phyloP scores from a whole-genome alignment of 2,329 filamentous ascomycete species.

The Aspergillus hiratsukae region DNA sequence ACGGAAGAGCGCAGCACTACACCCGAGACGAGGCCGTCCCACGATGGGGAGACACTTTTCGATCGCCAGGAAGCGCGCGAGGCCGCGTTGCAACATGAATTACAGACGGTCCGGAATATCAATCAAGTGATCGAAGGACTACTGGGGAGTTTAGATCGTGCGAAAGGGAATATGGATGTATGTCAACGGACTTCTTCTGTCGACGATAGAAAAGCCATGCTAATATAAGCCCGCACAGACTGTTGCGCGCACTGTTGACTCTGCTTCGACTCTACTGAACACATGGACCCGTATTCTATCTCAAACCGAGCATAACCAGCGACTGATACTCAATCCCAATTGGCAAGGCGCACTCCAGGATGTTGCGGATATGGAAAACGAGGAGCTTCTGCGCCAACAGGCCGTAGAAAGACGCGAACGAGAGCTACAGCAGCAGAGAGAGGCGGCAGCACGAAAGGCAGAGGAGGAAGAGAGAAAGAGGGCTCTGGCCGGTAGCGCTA shows the following conservation, averaged over 20 bases:
- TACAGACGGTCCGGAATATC: constrained; percentile 77
- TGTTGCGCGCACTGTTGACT: constrained; percentile 77
- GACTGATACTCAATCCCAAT: constrained; percentile 77
- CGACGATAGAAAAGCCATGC: background rate
- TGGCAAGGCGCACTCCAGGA: constrained; percentile 91
- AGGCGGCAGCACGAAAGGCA: constrained; percentile 57
- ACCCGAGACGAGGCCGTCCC: constrained; percentile 30
- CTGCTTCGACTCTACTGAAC: constrained; percentile 83
- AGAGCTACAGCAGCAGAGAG: constrained; percentile 73
- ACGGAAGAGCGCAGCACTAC: constrained; percentile 36
- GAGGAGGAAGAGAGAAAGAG: constrained; percentile 46
- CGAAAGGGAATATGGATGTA: constrained; percentile 49
- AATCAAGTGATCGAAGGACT: constrained; percentile 76
- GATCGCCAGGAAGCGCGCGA: constrained; percentile 67
- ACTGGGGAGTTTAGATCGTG: constrained; percentile 42
- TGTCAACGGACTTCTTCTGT: constrained; percentile 5
- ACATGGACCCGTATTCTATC: constrained; percentile 95
- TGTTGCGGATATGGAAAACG: constrained; percentile 77
- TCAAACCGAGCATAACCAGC: constrained; percentile 96
- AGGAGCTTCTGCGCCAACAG: constrained; percentile 67
- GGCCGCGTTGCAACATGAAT: constrained; percentile 68
- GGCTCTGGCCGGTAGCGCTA: constrained; percentile 28
- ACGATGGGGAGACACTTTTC: constrained; percentile 51
- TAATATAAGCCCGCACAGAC: constrained; percentile 50
- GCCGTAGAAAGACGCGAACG: constrained; percentile 70